phyloP scores from a whole-genome alignment of 1,284 basidiomycete species.

The Pseudozyma hubeiensis region DNA sequence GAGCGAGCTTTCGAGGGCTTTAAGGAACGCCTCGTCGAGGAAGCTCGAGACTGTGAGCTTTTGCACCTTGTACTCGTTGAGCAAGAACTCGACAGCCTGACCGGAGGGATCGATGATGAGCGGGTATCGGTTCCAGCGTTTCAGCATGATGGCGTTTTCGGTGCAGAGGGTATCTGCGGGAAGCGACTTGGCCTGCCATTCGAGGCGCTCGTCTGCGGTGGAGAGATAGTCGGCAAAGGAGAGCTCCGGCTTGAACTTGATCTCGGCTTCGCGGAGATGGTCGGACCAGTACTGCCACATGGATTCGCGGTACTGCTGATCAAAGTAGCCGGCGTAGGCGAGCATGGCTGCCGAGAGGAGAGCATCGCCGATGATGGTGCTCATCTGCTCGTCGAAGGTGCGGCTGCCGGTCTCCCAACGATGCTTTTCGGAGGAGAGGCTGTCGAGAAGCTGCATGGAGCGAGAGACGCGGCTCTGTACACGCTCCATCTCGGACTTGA shows the following conservation, averaged over 20 bases:
- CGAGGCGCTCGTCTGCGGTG: slow-evolving; percentile 93
- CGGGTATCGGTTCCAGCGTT: slow-evolving; percentile 96
- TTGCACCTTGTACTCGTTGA: slow-evolving; percentile 93
- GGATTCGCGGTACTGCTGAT: slow-evolving; percentile 95
- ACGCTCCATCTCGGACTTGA: slow-evolving; percentile 97
- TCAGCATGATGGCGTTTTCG: slow-evolving; percentile 96
- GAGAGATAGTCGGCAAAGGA: slow-evolving; percentile 95
- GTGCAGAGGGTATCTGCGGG: slow-evolving; percentile 95
- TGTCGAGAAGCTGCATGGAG: slow-evolving; percentile 93
- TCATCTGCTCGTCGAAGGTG: slow-evolving; percentile 98
- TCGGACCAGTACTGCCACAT: slow-evolving; percentile 97
- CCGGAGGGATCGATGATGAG: slow-evolving; percentile 98
- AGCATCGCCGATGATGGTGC: slow-evolving; percentile 97
- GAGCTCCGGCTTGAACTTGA: slow-evolving; percentile 92
- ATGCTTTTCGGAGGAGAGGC: slow-evolving; percentile 91
- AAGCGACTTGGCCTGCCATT: slow-evolving; percentile 93
- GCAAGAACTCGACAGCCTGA: slow-evolving; percentile 93
- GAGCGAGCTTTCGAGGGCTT: slow-evolving; percentile 97
- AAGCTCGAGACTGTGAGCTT: slow-evolving; percentile 99
- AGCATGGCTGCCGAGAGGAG: slow-evolving; percentile 95
- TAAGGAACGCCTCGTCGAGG: slow-evolving; percentile 97
- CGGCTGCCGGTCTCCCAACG: slow-evolving; percentile 96
- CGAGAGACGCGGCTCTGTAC: slow-evolving; percentile 97
- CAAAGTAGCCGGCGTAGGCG: slow-evolving; percentile 98
- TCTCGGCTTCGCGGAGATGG: slow-evolving; percentile 86